These are phyloP conservation scores for Cicer judaicum DNA, from an alignment of 306 rosid species.

Conservation along the genomic window DNA sequence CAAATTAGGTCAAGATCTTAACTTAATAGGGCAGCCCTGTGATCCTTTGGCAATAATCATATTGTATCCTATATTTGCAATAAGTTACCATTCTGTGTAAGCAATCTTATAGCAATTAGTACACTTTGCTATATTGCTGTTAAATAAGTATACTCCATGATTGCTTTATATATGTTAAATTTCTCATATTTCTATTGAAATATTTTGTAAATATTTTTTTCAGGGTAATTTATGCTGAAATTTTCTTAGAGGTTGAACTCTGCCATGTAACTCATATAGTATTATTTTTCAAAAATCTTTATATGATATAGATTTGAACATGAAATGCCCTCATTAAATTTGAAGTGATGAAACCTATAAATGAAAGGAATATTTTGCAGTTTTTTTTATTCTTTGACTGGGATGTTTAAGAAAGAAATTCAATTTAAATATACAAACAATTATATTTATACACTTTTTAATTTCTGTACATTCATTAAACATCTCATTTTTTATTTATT, in stretches of 20 bases:
- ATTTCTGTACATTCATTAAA: no score
- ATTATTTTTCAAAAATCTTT: neutral
- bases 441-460: no score
- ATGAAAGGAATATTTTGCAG: neutral
- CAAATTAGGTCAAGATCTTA: constrained; percentile 15
- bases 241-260: constrained; percentile 5
- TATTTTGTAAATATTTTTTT: neutral
- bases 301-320: neutral
- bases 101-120: neutral
- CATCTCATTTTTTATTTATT: no score
- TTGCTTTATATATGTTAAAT: neutral
- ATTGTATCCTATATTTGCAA: neutral
- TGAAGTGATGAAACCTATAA: neutral
- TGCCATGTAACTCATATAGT: neutral
- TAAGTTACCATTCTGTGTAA: neutral
- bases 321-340: neutral
- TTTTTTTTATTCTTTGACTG: neutral
- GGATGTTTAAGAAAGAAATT: no score
- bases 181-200: constrained; percentile 8
- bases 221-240: neutral
- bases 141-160: neutral
- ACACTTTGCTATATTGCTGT: constrained; percentile 8
- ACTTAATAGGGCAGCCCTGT: constrained; percentile 26
- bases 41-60: constrained; percentile 10
- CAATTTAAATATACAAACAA: no score